phyloP scores from a whole-genome alignment of 2,329 filamentous ascomycete genomes.

The Penicillium sp. region DNA sequence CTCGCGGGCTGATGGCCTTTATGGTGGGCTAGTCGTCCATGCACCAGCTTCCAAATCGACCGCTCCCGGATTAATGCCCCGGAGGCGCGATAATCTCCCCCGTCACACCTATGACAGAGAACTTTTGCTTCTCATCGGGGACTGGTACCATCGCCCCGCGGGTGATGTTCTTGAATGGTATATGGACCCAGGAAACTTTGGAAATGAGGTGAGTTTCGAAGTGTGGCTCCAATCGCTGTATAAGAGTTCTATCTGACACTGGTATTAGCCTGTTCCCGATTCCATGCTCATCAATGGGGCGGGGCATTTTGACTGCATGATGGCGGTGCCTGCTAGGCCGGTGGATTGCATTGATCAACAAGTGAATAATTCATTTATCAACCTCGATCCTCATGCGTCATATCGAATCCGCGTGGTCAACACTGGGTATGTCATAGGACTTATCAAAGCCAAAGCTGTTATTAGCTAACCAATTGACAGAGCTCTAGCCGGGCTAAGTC shows the following conservation, averaged over 20 bases:
- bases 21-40: slow-evolving; percentile 50
- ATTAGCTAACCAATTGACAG: slow-evolving; percentile 21
- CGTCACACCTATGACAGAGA: slow-evolving; percentile 39
- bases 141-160: slow-evolving; percentile 50
- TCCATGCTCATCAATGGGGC: slow-evolving; percentile 49
- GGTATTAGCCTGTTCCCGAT: slow-evolving; percentile 46
- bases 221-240: not conserved
- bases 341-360: slow-evolving; percentile 41
- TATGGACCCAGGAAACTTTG: slow-evolving; percentile 43
- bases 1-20: slow-evolving; percentile 47
- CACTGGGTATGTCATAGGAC: slow-evolving; percentile 35
- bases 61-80: slow-evolving; percentile 16
- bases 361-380: slow-evolving; percentile 25
- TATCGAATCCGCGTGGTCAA: slow-evolving; percentile 46
- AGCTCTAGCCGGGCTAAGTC: slow-evolving; percentile 41
- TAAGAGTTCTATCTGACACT: not conserved
- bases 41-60: slow-evolving; percentile 29
- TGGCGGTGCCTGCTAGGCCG: slow-evolving; percentile 45
- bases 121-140: slow-evolving; percentile 47
- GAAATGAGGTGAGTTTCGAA: slow-evolving; percentile 38
- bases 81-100: not conserved
- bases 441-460: not conserved
- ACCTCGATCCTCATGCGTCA: slow-evolving; percentile 20
- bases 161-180: slow-evolving; percentile 46
- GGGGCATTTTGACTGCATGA: slow-evolving; percentile 47